A percentile compares a stretch with the other conserved stretches of the same genome.
These are phyloP conservation scores for Calonectria fujianensis DNA, from an alignment of 2,329 filamentous ascomycete species.

Conservation along the genomic window DNA sequence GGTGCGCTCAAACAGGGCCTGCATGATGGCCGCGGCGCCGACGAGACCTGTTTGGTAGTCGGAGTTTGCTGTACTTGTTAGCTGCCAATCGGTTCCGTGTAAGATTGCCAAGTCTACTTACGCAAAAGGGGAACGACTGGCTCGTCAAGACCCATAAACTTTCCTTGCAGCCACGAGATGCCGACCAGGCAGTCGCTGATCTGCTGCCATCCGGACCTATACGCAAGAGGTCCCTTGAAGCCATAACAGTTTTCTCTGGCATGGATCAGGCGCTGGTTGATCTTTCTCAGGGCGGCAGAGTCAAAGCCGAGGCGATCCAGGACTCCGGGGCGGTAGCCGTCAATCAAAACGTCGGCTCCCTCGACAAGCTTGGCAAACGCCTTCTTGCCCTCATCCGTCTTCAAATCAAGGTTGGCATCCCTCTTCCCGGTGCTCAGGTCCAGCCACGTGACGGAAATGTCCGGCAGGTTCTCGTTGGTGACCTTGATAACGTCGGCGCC, in stretches of 20 bases:
- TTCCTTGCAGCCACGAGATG: slow-evolving; percentile 60
- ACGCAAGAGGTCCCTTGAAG: slow-evolving; percentile 57
- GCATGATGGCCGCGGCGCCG: slow-evolving; percentile 46
- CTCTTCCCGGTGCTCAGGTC: slow-evolving; percentile 61
- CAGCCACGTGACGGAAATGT: slow-evolving; percentile 56
- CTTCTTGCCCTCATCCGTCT: slow-evolving; percentile 53
- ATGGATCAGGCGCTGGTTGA: slow-evolving; percentile 56
- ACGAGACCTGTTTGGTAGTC: slow-evolving; percentile 52
- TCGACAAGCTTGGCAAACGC: slow-evolving; percentile 50
- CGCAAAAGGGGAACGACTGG: slow-evolving; percentile 50
- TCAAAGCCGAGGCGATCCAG: slow-evolving; percentile 58
- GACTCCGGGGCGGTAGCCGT: slow-evolving; percentile 60
- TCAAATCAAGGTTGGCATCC: slow-evolving; percentile 58
- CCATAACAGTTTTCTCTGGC: slow-evolving; percentile 62
- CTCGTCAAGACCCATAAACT: slow-evolving; percentile 60
- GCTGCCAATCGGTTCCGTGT: background rate
- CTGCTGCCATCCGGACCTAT: slow-evolving; percentile 62
- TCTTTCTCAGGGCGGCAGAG: slow-evolving; percentile 34
- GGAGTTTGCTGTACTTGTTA: slow-evolving; percentile 45
- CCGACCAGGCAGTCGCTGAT: slow-evolving; percentile 62
- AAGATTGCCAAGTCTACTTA: slow-evolving; percentile 24
- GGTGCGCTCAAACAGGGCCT: slow-evolving; percentile 47
- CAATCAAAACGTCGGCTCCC: slow-evolving; percentile 59
- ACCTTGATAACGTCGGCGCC: slow-evolving; percentile 60
- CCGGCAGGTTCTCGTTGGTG: slow-evolving; percentile 57